phyloP scores from a whole-genome alignment of 1,284 basidiomycete genomes.

The Schizophyllum commune region DNA sequence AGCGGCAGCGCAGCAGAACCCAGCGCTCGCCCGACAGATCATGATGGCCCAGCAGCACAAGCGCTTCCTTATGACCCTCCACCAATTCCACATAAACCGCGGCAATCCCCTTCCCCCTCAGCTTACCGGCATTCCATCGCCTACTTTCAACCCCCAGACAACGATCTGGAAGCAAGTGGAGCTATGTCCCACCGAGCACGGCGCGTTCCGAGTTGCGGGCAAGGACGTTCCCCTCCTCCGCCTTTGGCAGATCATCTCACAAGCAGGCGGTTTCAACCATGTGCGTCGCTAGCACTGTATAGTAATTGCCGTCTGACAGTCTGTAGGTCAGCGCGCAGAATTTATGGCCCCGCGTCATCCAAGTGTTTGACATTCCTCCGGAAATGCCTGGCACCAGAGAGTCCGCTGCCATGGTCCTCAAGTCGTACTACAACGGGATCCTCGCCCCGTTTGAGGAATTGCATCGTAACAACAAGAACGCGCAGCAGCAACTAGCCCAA shows the following conservation, averaged over 20 bases:
- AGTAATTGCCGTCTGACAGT: not conserved
- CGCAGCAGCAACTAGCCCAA: not conserved
- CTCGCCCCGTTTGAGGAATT: not conserved
- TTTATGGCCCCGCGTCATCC: not conserved
- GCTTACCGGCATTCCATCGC: slow-evolving; percentile 49
- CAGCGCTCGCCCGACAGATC: not conserved
- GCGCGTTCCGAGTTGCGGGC: slow-evolving; percentile 60
- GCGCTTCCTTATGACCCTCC: slow-evolving; percentile 50
- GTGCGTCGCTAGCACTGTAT: slow-evolving; percentile 29
- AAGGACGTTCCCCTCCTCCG: slow-evolving; percentile 75
- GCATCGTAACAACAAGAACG: not conserved
- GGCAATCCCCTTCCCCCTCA: slow-evolving; percentile 56
- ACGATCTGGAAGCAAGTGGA: slow-evolving; percentile 62
- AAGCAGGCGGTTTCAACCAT: slow-evolving; percentile 48
- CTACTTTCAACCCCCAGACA: slow-evolving; percentile 49
- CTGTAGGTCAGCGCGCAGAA: not conserved
- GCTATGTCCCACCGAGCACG: slow-evolving; percentile 42
- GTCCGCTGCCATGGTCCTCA: too few relatives aligned
- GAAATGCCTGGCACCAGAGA: not conserved
- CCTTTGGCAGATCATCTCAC: slow-evolving; percentile 52
- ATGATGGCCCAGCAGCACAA: slow-evolving; percentile 35
- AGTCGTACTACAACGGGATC: too few relatives aligned
- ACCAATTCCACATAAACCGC: slow-evolving; percentile 45
- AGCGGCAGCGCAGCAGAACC: not conserved
- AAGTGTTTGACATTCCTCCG: not conserved